A percentile compares a stretch with the other conserved stretches of the same genome.
Evolutionary conservation across 1,284 basidiomycete genomes (phyloP).

Genomic region (Dichomitus squalens): DNA sequence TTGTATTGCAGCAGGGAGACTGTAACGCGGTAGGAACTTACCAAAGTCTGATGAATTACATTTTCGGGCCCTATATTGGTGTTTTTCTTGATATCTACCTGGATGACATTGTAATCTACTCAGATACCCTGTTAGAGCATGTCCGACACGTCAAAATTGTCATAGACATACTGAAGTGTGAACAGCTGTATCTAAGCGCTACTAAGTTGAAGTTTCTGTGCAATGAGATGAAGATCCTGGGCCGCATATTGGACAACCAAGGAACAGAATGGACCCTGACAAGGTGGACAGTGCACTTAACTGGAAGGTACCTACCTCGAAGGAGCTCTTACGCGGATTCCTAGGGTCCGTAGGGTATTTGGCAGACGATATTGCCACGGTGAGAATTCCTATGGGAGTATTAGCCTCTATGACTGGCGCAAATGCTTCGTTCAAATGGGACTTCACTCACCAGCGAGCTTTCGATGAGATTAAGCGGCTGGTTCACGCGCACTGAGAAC

Average conservation of each 20-base stretch:
- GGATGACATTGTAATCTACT: conserved; percentile 30
- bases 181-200: conserved; percentile 26
- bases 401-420: no score
- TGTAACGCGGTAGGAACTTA: conserved; percentile 37
- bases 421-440: conserved; percentile 29
- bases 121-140: conserved; percentile 29
- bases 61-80: conserved; percentile 31
- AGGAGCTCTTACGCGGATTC: no score
- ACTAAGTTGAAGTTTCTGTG: conserved; percentile 33
- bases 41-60: conserved; percentile 36
- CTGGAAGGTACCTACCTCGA: no score
- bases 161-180: conserved; percentile 20
- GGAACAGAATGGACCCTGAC: no score
- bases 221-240: conserved; percentile 27
- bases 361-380: no score
- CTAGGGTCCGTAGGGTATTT: no score
- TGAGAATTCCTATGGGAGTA: no score
- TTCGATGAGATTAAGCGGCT: conserved; percentile 30
- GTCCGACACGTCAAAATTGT: conserved; percentile 25
- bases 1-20: conserved; percentile 38
- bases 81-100: conserved; percentile 23
- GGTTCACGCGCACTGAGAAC: conserved; percentile 22
- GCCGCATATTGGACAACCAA: conserved; percentile 27
- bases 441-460: conserved; percentile 27
- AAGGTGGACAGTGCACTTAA: no score